Percentiles rank a stretch among this genome's conserved stretches.
phyloP scores from a whole-genome alignment of 2,329 filamentous ascomycete species.

The Neofusicoccum ribis region DNA sequence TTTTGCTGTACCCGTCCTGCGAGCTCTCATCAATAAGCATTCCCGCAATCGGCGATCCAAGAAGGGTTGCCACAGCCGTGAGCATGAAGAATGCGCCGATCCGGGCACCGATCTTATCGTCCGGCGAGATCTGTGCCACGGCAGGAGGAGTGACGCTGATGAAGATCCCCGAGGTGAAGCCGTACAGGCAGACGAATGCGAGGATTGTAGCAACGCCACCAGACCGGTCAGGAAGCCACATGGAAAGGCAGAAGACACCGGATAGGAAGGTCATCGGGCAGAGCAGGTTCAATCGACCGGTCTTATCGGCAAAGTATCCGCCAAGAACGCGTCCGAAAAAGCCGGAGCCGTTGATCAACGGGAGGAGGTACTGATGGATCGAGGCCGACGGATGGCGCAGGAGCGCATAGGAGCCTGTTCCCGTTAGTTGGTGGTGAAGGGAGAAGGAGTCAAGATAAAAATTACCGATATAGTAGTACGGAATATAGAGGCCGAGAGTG shows the following conservation, averaged over 20 bases:
- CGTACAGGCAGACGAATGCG: slow-evolving; percentile 18
- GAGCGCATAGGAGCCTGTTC: slow-evolving; percentile 15
- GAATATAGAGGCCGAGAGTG: slow-evolving; percentile 18
- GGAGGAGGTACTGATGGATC: slow-evolving; percentile 17
- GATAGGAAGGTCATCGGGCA: slow-evolving; percentile 20
- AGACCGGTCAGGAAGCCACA: slow-evolving; percentile 17
- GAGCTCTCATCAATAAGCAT: slow-evolving; percentile 5
- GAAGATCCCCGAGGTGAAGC: slow-evolving; percentile 21
- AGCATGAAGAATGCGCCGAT: slow-evolving; percentile 19
- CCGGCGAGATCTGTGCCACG: slow-evolving; percentile 18
- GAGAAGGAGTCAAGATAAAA: background rate
- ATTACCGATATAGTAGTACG: slow-evolving; percentile 22
- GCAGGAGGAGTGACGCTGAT: slow-evolving; percentile 18
- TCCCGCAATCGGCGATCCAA: slow-evolving; percentile 18
- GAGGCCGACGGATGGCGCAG: slow-evolving; percentile 8
- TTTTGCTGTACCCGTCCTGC: background rate
- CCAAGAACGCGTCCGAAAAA: slow-evolving; percentile 18
- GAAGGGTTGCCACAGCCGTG: slow-evolving; percentile 8
- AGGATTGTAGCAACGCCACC: slow-evolving; percentile 3
- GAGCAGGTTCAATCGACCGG: slow-evolving; percentile 12
- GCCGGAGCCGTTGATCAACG: slow-evolving; percentile 17
- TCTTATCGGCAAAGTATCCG: slow-evolving; percentile 15
- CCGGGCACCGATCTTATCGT: slow-evolving; percentile 16
- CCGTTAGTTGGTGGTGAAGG: background rate
- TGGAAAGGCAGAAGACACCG: slow-evolving; percentile 11